Percentiles rank a stretch among this genome's conserved stretches.
Evolutionary conservation across 176 grass and related monocot species (phyloP).

Genomic region (Saccharum spontaneum): DNA sequence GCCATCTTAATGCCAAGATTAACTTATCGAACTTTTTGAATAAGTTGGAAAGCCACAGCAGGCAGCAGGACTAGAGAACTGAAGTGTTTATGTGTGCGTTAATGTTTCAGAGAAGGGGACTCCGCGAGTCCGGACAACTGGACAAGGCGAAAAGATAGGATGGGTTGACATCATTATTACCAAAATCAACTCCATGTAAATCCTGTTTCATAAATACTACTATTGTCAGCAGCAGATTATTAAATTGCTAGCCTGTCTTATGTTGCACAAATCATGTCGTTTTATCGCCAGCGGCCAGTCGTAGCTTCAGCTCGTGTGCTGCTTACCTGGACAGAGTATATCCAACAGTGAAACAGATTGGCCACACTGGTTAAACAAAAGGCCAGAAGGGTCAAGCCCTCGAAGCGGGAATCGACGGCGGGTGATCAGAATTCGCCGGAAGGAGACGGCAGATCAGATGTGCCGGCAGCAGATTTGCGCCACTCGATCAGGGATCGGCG

Average conservation of each 20-base stretch:
- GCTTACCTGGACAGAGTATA: no score
- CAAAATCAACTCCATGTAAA: neutral
- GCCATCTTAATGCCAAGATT: neutral
- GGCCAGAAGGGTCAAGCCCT: no score
- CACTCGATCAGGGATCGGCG: conserved; percentile 23
- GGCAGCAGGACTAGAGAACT: neutral
- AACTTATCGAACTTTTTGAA: neutral
- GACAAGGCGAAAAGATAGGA: neutral
- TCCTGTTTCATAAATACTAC: neutral
- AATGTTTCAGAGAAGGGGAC: neutral
- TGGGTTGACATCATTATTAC: neutral
- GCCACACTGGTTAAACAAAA: neutral
- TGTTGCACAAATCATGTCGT: no score
- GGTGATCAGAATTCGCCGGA: conserved; percentile 9
- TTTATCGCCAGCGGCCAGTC: no score
- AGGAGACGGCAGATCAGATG: neutral
- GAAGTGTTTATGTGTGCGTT: neutral
- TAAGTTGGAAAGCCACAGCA: neutral
- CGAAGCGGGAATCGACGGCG: neutral
- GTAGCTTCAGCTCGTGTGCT: no score
- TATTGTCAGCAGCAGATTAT: neutral
- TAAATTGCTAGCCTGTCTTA: no score
- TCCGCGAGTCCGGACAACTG: neutral
- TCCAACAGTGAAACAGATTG: no score
- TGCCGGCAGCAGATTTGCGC: conserved; percentile 11